phyloP scores from a whole-genome alignment of 2,329 filamentous ascomycete genomes.

The Colletotrichum tanaceti region DNA sequence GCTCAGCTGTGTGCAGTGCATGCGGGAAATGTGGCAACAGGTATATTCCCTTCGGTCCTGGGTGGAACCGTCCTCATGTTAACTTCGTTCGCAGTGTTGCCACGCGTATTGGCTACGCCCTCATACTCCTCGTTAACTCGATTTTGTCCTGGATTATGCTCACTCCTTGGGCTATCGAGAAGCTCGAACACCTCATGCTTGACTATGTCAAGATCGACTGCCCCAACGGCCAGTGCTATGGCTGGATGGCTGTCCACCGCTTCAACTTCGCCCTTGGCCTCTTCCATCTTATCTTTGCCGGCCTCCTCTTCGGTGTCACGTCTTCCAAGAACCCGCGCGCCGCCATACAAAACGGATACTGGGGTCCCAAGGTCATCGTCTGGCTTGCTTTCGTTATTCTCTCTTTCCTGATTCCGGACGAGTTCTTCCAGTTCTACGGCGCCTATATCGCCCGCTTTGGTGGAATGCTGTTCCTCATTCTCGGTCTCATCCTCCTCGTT shows the following conservation, averaged over 20 bases:
- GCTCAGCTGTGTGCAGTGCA: slow-evolving; percentile 93
- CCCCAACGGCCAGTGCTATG: slow-evolving; percentile 89
- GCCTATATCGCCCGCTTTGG: slow-evolving; percentile 91
- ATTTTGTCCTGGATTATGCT: slow-evolving; percentile 99
- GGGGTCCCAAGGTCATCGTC: slow-evolving; percentile 93
- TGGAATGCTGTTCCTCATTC: slow-evolving; percentile 91
- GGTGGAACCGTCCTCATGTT: slow-evolving; percentile 6
- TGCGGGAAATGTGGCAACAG: slow-evolving; percentile 98
- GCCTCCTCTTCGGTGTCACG: slow-evolving; percentile 86
- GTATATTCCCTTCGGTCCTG: slow-evolving; percentile 56
- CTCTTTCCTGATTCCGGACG: slow-evolving; percentile 95
- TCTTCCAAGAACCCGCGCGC: slow-evolving; percentile 90
- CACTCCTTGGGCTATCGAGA: slow-evolving; percentile 97
- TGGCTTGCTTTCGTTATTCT: slow-evolving; percentile 90
- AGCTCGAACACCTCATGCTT: slow-evolving; percentile 89
- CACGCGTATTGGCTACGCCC: slow-evolving; percentile 94
- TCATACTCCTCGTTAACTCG: slow-evolving; percentile 95
- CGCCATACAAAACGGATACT: slow-evolving; percentile 95
- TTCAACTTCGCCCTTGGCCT: slow-evolving; percentile 98
- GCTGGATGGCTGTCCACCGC: slow-evolving; percentile 95
- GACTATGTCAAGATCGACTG: slow-evolving; percentile 98
- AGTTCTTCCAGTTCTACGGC: slow-evolving; percentile 95
- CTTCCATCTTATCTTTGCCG: slow-evolving; percentile 88
- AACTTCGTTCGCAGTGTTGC: slow-evolving; percentile 74
- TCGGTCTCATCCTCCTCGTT: slow-evolving; percentile 91